Percentiles rank a stretch among this genome's conserved stretches.
phyloP scores from a whole-genome alignment of 2,329 filamentous ascomycete species.

The Fusarium sp. region DNA sequence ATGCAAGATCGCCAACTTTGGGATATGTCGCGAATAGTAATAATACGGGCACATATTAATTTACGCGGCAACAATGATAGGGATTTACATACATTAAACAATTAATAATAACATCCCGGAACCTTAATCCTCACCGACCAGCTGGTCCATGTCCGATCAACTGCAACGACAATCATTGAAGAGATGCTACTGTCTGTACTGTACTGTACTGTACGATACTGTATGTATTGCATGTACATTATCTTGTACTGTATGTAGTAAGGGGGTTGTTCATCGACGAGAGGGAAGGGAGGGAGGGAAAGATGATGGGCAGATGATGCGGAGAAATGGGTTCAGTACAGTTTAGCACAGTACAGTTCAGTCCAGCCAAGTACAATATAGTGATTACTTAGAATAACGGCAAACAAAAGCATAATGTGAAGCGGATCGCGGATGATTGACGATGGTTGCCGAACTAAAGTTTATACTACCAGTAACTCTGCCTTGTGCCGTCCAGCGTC shows the following conservation, averaged over 20 bases:
- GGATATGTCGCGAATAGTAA: slow-evolving; percentile 6
- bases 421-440: slow-evolving; percentile 11
- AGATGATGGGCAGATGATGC: slow-evolving; percentile 5
- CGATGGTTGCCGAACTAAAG: slow-evolving; percentile 21
- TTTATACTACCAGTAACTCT: slow-evolving; percentile 2
- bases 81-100: neutral
- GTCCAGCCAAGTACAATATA: neutral
- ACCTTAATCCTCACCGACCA: slow-evolving; percentile 33
- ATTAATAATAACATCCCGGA: slow-evolving; percentile 28
- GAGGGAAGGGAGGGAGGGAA: slow-evolving; percentile 6
- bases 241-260: slow-evolving; percentile 11
- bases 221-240: neutral
- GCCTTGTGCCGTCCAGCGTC: slow-evolving; percentile 9
- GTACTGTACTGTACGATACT: neutral
- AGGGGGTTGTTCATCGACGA: slow-evolving; percentile 2
- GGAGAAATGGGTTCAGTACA: slow-evolving; percentile 10
- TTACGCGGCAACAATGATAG: neutral
- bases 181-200: neutral
- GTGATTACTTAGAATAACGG: neutral
- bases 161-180: slow-evolving; percentile 24
- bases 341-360: neutral
- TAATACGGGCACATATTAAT: neutral
- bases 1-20: slow-evolving; percentile 1
- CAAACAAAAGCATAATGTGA: slow-evolving; percentile 14
- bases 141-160: slow-evolving; percentile 43